These are phyloP conservation scores for Cinchona pubescens DNA, from an alignment of 257 asterid species.

Conservation along the genomic window DNA sequence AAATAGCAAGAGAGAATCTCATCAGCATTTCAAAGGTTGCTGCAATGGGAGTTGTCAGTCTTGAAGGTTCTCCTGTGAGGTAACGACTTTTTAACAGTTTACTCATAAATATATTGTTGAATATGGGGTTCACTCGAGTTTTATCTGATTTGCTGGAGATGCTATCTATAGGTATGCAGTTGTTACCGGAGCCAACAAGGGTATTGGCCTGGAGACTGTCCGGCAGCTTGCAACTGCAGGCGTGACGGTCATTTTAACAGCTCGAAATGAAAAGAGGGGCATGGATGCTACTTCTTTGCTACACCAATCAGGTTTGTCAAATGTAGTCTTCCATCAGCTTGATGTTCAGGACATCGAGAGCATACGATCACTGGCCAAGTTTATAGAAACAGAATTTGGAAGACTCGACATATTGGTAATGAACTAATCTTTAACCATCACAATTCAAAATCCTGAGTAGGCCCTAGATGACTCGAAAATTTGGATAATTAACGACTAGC, in stretches of 20 bases:
- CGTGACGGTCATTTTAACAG: constrained; percentile 59
- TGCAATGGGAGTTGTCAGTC: constrained; percentile 26
- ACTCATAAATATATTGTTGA: neutral
- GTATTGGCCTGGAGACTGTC: constrained; percentile 75
- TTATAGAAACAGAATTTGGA: constrained; percentile 44
- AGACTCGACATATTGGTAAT: constrained; percentile 70
- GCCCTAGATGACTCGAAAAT: neutral
- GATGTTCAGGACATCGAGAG: constrained; percentile 62
- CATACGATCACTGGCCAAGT: constrained; percentile 45
- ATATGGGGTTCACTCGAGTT: neutral
- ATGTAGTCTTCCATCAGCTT: constrained; percentile 70
- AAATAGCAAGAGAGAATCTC: constrained; percentile 6
- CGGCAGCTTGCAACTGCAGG: constrained; percentile 68
- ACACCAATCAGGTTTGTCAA: constrained; percentile 52
- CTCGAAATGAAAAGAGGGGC: constrained; percentile 60
- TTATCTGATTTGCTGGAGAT: neutral
- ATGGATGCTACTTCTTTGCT: constrained; percentile 44
- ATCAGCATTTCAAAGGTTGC: constrained; percentile 9
- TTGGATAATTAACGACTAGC: neutral
- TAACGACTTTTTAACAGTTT: constrained; percentile 10
- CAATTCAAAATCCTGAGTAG: neutral
- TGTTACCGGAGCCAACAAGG: constrained; percentile 87
- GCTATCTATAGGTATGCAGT: constrained; percentile 53
- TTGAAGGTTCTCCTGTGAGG: constrained; percentile 30
- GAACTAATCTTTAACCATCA: neutral